Evolutionary conservation across 2,329 filamentous ascomycete genomes (phyloP), one percentile per base, ranked within the genome.

Genomic region (Trichophyton equinum): DNA sequence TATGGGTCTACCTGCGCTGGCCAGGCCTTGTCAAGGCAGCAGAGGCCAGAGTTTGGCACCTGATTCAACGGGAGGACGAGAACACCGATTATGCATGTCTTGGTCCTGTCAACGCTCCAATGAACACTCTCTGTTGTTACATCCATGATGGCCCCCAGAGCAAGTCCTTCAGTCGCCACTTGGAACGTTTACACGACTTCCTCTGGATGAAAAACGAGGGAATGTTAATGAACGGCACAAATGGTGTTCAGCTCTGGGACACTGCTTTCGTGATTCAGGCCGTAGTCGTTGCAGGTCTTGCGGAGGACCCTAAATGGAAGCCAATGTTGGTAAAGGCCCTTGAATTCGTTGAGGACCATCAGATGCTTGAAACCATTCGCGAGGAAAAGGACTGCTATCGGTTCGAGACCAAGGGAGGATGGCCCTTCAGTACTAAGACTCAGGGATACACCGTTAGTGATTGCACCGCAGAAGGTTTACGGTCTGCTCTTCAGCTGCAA

Each of bases 181-280:
- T 89, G 7, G 89, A 96, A 68, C 84, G 90, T 2, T 74, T 96
- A 11, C 81, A 89, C 49, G 94, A 99, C 68, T 95, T 86, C 64
- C 74, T 99, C 33, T 99, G 94, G 91, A 80, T 99, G 57, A 96
- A 95, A 65, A 74, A 85, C 38, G 91, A 96, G 71, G 94, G 94
- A 4, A 90, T 99, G 89, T 80, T 97, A 56, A 87, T 87, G 74
- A 96, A 96, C 68, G 94, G 94, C 42, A 99, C 94, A 7, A 97
- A 99, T 67, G 94, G 94, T n/a, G 91, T 97, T 1, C 94, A 99
- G 73, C 88, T 85, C 65, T 99, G 94, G 94, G 94, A 99, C 71
- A 99, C 94, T 0, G 82, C 91, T 0, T 97, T 97, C 70, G 77
- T 87, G 18, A 89, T 96, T 38, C 91, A 96, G 72, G 86, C 89